Percentiles rank a stretch among this genome's conserved stretches.
Evolutionary conservation across 352 stramenopile species (phyloP).

Genomic region (Phytopythium cucurbitacearum): DNA sequence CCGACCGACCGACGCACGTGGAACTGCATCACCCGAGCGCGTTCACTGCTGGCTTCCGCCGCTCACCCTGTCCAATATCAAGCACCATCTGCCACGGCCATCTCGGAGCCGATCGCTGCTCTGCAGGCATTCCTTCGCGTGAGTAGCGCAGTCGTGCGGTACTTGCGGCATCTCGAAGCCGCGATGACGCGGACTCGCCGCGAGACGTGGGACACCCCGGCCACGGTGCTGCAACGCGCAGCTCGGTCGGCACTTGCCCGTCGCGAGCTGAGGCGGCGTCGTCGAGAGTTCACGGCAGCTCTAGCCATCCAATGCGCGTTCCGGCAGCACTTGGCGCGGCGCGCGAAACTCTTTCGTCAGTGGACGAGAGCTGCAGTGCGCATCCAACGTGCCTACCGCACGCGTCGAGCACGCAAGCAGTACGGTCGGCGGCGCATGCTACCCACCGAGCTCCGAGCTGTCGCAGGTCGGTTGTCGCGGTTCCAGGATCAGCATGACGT

Average conservation of each 20-base stretch:
- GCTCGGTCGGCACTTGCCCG: constrained; percentile 26
- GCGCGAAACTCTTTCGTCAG: constrained; percentile 35
- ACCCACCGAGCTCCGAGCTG: constrained; percentile 31
- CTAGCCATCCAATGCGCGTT: constrained; percentile 64
- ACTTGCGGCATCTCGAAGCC: constrained; percentile 47
- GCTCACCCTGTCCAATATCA: background rate
- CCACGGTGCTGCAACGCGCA: constrained; percentile 44
- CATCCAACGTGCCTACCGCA: constrained; percentile 61
- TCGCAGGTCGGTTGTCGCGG: constrained; percentile 20
- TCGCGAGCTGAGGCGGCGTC: constrained; percentile 17
- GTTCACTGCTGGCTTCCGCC: constrained; percentile 7
- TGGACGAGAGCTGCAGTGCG: constrained; percentile 42
- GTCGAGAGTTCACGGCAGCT: constrained; percentile 26
- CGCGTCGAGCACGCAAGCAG: background rate
- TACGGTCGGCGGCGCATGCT: background rate
- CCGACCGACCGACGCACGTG: constrained; percentile 22
- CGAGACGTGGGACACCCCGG: constrained; percentile 10
- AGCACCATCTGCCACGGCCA: background rate
- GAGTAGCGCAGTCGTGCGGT: constrained; percentile 39
- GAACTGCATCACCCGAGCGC: constrained; percentile 11
- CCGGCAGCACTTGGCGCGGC: constrained; percentile 58
- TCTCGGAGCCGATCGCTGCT: constrained; percentile 7
- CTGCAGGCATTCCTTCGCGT: constrained; percentile 17
- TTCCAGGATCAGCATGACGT: background rate
- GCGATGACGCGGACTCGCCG: constrained; percentile 18